Percentiles rank a stretch among this genome's conserved stretches.
Evolutionary conservation across 1,284 basidiomycete species (phyloP).

Genomic region (Moesziomyces aphidis): DNA sequence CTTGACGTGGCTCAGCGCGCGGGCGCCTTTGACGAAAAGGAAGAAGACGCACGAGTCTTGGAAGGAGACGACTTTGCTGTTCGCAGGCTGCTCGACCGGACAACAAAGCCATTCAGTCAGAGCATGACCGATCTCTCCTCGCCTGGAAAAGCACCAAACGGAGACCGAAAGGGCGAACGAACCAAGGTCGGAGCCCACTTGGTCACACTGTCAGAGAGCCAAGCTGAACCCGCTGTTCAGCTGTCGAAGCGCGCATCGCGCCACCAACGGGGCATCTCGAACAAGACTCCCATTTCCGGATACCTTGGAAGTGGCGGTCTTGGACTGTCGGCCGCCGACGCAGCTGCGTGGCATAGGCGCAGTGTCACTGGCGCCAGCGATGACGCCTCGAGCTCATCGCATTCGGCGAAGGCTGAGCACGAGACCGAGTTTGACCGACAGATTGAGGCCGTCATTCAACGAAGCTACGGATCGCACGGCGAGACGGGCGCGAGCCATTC

Average conservation of each 20-base stretch:
- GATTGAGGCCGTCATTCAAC: constrained; percentile 57
- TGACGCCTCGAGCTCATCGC: constrained; percentile 14
- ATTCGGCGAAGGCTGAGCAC: constrained; percentile 12
- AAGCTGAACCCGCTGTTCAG: constrained; percentile 13
- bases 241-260: constrained; percentile 24
- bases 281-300: constrained; percentile 62
- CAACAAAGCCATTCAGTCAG: constrained; percentile 42
- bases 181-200: constrained; percentile 23
- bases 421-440: constrained; percentile 57
- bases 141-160: constrained; percentile 16
- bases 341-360: constrained; percentile 14
- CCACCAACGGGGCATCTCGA: constrained; percentile 58
- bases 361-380: constrained; percentile 17
- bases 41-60: constrained; percentile 14
- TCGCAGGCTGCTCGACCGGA: constrained; percentile 25
- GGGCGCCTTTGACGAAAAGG: constrained; percentile 14
- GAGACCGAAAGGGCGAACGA: constrained; percentile 16
- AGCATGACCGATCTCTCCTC: constrained; percentile 55
- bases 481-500: constrained; percentile 19
- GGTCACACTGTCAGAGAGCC: constrained; percentile 38
- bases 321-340: constrained; percentile 19
- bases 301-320: constrained; percentile 39
- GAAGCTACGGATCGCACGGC: constrained; percentile 49
- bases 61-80: constrained; percentile 45
- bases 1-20: constrained; percentile 13